phyloP scores from a whole-genome alignment of 768 basidiomycete species.

The Porpolomopsis calyptriformis region DNA sequence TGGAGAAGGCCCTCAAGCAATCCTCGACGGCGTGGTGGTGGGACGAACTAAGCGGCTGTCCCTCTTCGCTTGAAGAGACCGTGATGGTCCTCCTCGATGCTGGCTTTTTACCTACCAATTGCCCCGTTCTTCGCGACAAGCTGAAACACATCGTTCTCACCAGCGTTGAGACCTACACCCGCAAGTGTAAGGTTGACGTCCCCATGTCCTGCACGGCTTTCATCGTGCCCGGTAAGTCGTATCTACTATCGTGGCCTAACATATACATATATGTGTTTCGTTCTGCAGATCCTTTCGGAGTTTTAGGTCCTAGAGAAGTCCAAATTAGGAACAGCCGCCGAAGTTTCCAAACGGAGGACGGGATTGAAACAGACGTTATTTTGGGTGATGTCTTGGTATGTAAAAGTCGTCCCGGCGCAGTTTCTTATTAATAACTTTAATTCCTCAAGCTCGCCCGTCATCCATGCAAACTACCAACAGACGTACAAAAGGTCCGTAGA shows the following conservation, averaged over 20 bases:
- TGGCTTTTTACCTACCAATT: constrained; percentile 44
- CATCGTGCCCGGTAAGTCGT: constrained; percentile 39
- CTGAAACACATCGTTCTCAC: constrained; percentile 37
- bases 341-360: constrained; percentile 32
- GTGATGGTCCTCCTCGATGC: constrained; percentile 45
- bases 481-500: constrained; percentile 46
- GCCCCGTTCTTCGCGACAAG: constrained; percentile 43
- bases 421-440: background rate
- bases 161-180: constrained; percentile 30
- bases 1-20: constrained; percentile 20
- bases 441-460: constrained; percentile 41
- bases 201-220: constrained; percentile 53
- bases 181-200: constrained; percentile 38
- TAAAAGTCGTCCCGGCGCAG: background rate
- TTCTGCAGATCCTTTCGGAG: constrained; percentile 38
- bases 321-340: constrained; percentile 42
- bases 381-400: constrained; percentile 48
- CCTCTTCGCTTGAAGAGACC: constrained; percentile 56
- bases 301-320: constrained; percentile 44
- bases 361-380: constrained; percentile 37
- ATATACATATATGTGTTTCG: background rate
- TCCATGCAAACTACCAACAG: constrained; percentile 64
- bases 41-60: constrained; percentile 53
- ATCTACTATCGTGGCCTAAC: background rate
- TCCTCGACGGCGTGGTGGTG: constrained; percentile 59